Conservation (phyloP, 2,329 filamentous ascomycete genomes). For the Macrophomina tecta region DNA sequence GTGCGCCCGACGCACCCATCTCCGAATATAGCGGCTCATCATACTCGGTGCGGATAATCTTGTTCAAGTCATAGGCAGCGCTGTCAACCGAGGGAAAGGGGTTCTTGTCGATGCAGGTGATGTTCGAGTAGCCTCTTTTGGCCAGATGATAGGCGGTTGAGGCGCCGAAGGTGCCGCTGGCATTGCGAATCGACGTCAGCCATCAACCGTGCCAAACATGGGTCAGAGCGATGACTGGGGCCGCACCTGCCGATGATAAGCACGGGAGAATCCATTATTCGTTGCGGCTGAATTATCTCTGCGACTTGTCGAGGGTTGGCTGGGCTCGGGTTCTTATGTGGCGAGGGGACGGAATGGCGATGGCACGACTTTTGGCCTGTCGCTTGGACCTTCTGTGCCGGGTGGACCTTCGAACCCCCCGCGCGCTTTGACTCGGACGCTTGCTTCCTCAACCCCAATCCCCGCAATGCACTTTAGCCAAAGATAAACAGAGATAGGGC, state of each 20-base stretch:
- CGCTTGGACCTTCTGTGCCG: constrained; percentile 25
- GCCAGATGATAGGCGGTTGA: constrained; percentile 41
- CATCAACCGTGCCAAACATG: neutral
- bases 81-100: constrained; percentile 27
- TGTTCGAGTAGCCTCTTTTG: constrained; percentile 38
- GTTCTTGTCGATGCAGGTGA: constrained; percentile 39
- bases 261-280: constrained; percentile 15
- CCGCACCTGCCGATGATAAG: constrained; percentile 24
- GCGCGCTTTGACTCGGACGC: neutral
- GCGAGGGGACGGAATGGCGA: neutral
- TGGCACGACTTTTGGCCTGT: constrained; percentile 10
- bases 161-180: constrained; percentile 40
- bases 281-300: neutral
- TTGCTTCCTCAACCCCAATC: constrained; percentile 4
- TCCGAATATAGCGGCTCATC: constrained; percentile 32
- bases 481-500: constrained; percentile 21
- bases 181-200: constrained; percentile 30
- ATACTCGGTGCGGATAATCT: constrained; percentile 33
- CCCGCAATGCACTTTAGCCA: constrained; percentile 12
- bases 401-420: constrained; percentile 13
- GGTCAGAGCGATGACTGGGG: neutral
- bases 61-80: constrained; percentile 31
- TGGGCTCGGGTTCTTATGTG: constrained; percentile 17
- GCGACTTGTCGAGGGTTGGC: neutral
- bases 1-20: constrained; percentile 27